Conservation (phyloP, 2,329 filamentous ascomycete species). For the Nothopassalora personata region DNA sequence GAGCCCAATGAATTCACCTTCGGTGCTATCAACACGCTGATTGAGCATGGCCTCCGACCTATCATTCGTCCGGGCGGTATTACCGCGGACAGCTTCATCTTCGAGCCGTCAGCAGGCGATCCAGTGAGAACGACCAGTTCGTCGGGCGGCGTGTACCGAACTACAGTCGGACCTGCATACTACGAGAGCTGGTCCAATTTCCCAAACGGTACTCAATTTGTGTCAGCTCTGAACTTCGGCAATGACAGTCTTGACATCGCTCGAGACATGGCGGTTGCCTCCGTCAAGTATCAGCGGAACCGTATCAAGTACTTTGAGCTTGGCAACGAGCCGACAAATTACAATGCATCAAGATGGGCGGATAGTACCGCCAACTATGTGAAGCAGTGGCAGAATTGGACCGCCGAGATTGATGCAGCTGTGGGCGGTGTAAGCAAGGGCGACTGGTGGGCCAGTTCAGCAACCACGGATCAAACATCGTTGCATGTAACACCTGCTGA, state of each 20-base stretch:
- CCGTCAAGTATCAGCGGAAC: constrained; percentile 24
- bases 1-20: constrained; percentile 26
- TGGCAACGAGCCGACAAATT: constrained; percentile 31
- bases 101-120: constrained; percentile 21
- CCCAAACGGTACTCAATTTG: constrained; percentile 25
- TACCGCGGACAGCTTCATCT: constrained; percentile 31
- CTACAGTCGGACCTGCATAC: constrained; percentile 28
- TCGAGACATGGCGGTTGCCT: constrained; percentile 26
- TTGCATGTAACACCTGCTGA: constrained; percentile 27
- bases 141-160: constrained; percentile 27
- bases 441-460: constrained; percentile 27
- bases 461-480: constrained; percentile 26
- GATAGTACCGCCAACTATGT: constrained; percentile 27
- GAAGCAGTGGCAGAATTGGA: constrained; percentile 30
- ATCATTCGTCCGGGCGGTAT: constrained; percentile 28
- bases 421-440: constrained; percentile 13
- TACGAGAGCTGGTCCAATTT: constrained; percentile 31
- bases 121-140: constrained; percentile 23
- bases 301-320: constrained; percentile 27
- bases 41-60: constrained; percentile 26
- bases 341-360: constrained; percentile 21
- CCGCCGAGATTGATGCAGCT: constrained; percentile 23
- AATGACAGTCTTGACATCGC: constrained; percentile 29
- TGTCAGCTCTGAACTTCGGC: constrained; percentile 29
- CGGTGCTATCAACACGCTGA: constrained; percentile 22